Conservation (phyloP, 2,329 filamentous ascomycete genomes). For the Fusarium mangiferae region DNA sequence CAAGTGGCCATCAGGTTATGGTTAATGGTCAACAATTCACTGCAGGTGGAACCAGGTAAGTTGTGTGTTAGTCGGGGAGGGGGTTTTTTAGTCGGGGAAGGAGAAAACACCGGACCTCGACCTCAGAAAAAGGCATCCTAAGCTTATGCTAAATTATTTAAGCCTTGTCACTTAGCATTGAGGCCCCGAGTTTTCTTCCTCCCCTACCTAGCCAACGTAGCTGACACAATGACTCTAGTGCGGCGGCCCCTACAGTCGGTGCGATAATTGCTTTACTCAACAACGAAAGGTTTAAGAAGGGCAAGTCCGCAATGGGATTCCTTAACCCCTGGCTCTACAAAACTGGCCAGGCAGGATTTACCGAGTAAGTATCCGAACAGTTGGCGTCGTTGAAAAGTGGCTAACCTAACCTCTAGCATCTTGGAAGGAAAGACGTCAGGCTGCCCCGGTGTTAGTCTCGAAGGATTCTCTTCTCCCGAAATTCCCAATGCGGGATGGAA, state of each 20-base stretch:
- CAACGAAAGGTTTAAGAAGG: slow-evolving; percentile 66
- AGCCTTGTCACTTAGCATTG: neutral
- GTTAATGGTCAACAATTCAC: slow-evolving; percentile 41
- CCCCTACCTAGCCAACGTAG: neutral
- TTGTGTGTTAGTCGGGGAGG: neutral
- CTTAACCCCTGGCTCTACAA: slow-evolving; percentile 71
- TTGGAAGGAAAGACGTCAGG: slow-evolving; percentile 48
- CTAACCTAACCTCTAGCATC: slow-evolving; percentile 42
- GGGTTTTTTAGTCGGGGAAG: neutral
- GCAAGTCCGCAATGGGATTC: slow-evolving; percentile 65
- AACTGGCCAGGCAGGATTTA: slow-evolving; percentile 46
- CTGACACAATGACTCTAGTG: slow-evolving; percentile 48
- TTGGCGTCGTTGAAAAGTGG: neutral
- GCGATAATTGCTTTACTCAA: slow-evolving; percentile 73
- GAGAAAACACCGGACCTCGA: neutral
- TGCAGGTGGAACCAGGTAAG: slow-evolving; percentile 50
- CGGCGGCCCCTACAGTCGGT: slow-evolving; percentile 71
- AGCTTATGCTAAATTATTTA: neutral
- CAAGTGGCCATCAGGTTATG: slow-evolving; percentile 47
- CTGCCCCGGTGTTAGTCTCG: slow-evolving; percentile 45
- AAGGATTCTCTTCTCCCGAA: slow-evolving; percentile 40
- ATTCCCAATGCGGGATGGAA: slow-evolving; percentile 45
- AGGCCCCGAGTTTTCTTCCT: neutral
- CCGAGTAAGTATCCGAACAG: slow-evolving; percentile 46
- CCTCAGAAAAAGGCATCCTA: neutral